phyloP scores from a whole-genome alignment of 768 basidiomycete species.

The Melanogaster broomeanus region DNA sequence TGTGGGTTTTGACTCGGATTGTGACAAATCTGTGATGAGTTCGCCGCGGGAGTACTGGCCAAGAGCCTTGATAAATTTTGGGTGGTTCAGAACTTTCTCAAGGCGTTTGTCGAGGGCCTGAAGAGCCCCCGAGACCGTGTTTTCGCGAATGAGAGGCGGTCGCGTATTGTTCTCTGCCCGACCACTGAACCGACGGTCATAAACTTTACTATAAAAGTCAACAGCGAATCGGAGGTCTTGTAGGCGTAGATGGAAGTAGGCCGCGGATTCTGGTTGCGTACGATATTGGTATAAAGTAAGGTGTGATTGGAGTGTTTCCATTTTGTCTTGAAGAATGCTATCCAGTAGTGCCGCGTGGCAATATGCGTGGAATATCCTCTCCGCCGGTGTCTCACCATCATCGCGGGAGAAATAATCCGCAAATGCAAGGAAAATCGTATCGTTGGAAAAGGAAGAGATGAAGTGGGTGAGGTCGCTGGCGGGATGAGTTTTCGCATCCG shows the following conservation, averaged over 20 bases:
- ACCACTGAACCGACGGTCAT: slow-evolving; percentile 74
- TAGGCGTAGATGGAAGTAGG: slow-evolving; percentile 65
- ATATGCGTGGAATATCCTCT: slow-evolving; percentile 66
- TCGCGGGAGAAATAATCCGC: slow-evolving; percentile 75
- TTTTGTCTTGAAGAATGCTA: slow-evolving; percentile 90
- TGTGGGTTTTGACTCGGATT: slow-evolving; percentile 3
- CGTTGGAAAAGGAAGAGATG: slow-evolving; percentile 85
- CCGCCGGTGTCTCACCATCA: slow-evolving; percentile 57
- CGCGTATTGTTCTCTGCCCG: slow-evolving; percentile 64
- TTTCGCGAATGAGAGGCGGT: slow-evolving; percentile 71
- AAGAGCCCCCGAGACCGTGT: slow-evolving; percentile 65
- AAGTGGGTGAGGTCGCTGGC: slow-evolving; percentile 80
- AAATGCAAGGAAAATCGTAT: slow-evolving; percentile 76
- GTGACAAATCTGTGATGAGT: slow-evolving; percentile 28
- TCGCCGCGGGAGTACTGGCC: slow-evolving; percentile 60
- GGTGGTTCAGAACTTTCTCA: slow-evolving; percentile 37
- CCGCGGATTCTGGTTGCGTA: slow-evolving; percentile 54
- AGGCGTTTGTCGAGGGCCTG: slow-evolving; percentile 63
- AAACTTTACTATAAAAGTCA: slow-evolving; percentile 77
- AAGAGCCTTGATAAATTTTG: slow-evolving; percentile 35
- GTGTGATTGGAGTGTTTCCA: slow-evolving; percentile 73
- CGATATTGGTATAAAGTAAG: slow-evolving; percentile 72
- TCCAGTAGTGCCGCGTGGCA: slow-evolving; percentile 80
- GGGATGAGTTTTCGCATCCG: slow-evolving; percentile 64
- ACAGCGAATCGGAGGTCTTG: slow-evolving; percentile 75